Conservation (phyloP, 164 flowering plant species). For the Amborella trichopoda region DNA sequence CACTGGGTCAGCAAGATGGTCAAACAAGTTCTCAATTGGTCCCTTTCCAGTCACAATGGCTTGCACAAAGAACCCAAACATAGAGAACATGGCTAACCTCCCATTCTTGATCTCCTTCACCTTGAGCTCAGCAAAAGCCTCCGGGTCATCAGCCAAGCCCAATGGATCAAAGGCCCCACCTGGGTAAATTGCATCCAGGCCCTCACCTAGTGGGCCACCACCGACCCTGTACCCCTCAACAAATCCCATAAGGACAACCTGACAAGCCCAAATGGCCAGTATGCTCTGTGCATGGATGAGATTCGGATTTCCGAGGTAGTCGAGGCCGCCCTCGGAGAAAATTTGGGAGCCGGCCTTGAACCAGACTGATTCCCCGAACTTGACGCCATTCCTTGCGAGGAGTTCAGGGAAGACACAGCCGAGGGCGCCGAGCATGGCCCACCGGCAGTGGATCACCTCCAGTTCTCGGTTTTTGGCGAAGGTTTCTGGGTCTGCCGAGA, state of each 20-base stretch:
- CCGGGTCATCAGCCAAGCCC: slow-evolving; percentile 77
- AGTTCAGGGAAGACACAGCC: slow-evolving; percentile 15
- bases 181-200: slow-evolving; percentile 13
- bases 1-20: slow-evolving; percentile 62
- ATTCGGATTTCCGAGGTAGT: slow-evolving; percentile 19
- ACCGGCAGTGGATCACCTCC: slow-evolving; percentile 17
- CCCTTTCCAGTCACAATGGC: slow-evolving; percentile 79
- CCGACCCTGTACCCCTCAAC: slow-evolving; percentile 17
- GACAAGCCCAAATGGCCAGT: slow-evolving; percentile 19
- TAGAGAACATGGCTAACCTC: slow-evolving; percentile 60
- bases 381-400: slow-evolving; percentile 15
- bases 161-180: slow-evolving; percentile 35
- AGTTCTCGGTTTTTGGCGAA: slow-evolving; percentile 19
- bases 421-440: slow-evolving; percentile 20
- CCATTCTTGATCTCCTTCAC: slow-evolving; percentile 79
- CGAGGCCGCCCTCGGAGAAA: slow-evolving; percentile 20
- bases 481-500: slow-evolving; percentile 19
- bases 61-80: slow-evolving; percentile 84
- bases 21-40: slow-evolving; percentile 67
- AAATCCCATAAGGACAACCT: slow-evolving; percentile 20
- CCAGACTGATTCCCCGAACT: slow-evolving; percentile 18
- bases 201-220: slow-evolving; percentile 19
- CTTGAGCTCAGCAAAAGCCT: slow-evolving; percentile 69
- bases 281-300: slow-evolving; percentile 20
- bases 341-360: slow-evolving; percentile 21